phyloP scores from a whole-genome alignment of 768 basidiomycete species.

The Suillus bovinus region DNA sequence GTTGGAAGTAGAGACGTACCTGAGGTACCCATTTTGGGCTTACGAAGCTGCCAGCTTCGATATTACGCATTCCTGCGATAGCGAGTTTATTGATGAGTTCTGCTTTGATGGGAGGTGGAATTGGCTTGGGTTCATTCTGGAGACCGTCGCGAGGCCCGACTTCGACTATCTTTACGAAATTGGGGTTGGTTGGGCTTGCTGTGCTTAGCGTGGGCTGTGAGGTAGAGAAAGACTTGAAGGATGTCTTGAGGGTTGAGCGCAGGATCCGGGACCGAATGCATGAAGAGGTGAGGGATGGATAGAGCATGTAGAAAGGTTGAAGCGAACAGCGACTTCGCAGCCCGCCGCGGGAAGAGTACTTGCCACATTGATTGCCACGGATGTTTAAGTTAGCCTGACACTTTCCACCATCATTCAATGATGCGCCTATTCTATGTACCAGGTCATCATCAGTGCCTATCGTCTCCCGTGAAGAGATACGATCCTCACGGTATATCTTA shows the following conservation, averaged over 20 bases:
- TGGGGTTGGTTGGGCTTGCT: background rate
- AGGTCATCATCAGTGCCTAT: background rate
- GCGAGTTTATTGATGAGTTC: conserved; percentile 78
- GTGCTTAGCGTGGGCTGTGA: conserved; percentile 1
- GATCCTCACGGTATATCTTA: no score
- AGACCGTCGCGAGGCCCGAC: conserved; percentile 91
- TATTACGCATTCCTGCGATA: conserved; percentile 61
- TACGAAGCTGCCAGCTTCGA: conserved; percentile 90
- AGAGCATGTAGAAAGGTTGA: background rate
- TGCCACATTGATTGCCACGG: background rate
- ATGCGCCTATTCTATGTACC: background rate
- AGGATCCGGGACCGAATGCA: background rate
- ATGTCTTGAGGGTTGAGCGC: background rate
- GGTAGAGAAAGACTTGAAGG: conserved; percentile 3
- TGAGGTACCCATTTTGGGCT: conserved; percentile 94
- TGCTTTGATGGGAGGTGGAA: conserved; percentile 73
- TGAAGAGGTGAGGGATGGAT: background rate
- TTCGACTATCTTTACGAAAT: conserved; percentile 64
- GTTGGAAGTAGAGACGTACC: conserved; percentile 40
- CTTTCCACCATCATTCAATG: background rate
- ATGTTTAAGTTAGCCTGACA: background rate
- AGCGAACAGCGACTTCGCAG: background rate
- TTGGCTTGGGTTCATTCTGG: conserved; percentile 80
- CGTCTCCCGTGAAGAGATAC: no score
- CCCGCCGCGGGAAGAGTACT: no score